Evolutionary conservation across 208 protist species (phyloP).

Genomic region (Leishmania aethiopica): DNA sequence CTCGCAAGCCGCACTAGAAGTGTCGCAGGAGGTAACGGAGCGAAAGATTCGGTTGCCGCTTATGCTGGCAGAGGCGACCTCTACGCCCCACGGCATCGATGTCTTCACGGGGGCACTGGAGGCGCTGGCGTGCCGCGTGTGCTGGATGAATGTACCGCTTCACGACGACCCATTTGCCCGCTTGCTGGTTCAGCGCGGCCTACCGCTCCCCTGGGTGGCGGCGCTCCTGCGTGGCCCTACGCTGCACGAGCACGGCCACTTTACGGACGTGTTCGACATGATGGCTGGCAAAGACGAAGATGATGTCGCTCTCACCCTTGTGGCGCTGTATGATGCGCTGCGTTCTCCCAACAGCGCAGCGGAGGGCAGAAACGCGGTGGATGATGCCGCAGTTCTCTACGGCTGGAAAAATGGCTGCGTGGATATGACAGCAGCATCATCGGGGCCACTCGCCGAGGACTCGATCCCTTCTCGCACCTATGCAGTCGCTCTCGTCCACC

Average conservation of each 20-base stretch:
- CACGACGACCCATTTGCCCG: slow-evolving; percentile 69
- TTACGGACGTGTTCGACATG: slow-evolving; percentile 53
- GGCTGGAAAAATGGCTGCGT: slow-evolving; percentile 19
- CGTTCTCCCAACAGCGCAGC: slow-evolving; percentile 20
- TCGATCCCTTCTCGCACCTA: background rate
- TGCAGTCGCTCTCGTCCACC: slow-evolving; percentile 41
- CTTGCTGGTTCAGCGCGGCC: slow-evolving; percentile 38
- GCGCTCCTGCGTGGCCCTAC: slow-evolving; percentile 49
- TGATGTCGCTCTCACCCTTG: slow-evolving; percentile 31
- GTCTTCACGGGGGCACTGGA: slow-evolving; percentile 68
- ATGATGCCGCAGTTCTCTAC: slow-evolving; percentile 18
- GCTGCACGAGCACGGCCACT: slow-evolving; percentile 24
- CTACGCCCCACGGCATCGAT: slow-evolving; percentile 51
- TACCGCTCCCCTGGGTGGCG: slow-evolving; percentile 42
- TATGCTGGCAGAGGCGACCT: background rate
- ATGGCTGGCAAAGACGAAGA: slow-evolving; percentile 34
- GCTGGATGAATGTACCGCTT: slow-evolving; percentile 64
- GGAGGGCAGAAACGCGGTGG: background rate
- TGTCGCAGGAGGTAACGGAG: background rate
- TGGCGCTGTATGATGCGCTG: slow-evolving; percentile 28
- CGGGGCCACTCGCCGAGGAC: background rate
- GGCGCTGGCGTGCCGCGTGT: slow-evolving; percentile 60
- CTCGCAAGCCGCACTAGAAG: background rate
- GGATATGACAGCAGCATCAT: background rate
- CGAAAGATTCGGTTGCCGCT: background rate